Conservation (phyloP, 2,329 filamentous ascomycete species). For the Microdochium nivale region DNA sequence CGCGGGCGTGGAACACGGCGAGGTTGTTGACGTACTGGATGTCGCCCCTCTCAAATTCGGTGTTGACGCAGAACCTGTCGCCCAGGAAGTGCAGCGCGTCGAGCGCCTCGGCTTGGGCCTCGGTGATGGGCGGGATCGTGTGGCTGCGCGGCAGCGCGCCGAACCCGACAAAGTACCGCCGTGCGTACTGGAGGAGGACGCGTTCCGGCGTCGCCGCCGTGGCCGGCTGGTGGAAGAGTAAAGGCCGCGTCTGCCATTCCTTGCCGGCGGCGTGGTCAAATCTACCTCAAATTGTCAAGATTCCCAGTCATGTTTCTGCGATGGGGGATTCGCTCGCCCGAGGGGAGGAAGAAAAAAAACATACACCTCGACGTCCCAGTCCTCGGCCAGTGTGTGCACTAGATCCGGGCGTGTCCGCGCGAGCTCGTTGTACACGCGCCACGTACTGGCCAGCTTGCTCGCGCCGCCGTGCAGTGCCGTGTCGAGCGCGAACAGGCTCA, state of each 20-base stretch:
- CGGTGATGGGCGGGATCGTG: conserved; percentile 46
- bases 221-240: conserved; percentile 46
- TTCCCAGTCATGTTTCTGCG: too few species aligned
- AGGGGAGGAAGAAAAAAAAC: too few species aligned
- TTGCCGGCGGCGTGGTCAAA: conserved; percentile 37
- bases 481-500: conserved; percentile 47
- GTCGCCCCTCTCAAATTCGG: conserved; percentile 40
- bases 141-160: conserved; percentile 41
- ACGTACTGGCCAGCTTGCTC: conserved; percentile 49
- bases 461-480: conserved; percentile 45
- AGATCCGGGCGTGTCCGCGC: conserved; percentile 49
- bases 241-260: conserved; percentile 38
- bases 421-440: conserved; percentile 55
- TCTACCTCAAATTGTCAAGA: too few species aligned
- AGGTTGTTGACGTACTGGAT: conserved; percentile 49
- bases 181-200: conserved; percentile 51
- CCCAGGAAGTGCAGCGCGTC: conserved; percentile 41
- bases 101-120: conserved; percentile 43
- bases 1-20: conserved; percentile 42
- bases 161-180: conserved; percentile 50
- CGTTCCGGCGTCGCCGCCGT: conserved; percentile 37
- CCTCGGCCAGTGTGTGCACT: conserved; percentile 44
- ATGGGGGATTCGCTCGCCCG: too few species aligned
- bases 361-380: conserved; percentile 40
- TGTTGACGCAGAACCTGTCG: conserved; percentile 33